Percentiles rank a stretch among this genome's conserved stretches.
Evolutionary conservation across 2,329 filamentous ascomycete genomes (phyloP).

Genomic region (Fusarium sp.): DNA sequence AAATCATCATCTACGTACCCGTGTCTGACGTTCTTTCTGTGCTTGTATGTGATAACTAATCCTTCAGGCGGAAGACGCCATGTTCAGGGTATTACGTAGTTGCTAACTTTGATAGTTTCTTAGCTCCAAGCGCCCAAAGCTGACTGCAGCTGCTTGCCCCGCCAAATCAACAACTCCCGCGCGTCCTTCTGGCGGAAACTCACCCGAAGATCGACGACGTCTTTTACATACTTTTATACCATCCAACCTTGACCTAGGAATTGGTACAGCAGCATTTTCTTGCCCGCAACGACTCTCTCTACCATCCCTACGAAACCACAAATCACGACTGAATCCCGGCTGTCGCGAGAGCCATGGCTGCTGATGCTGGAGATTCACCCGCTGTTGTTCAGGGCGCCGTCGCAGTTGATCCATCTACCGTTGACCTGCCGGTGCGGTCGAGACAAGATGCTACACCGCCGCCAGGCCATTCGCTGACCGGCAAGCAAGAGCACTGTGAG

Average conservation of each 20-base stretch:
- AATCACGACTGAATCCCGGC: constrained; percentile 14
- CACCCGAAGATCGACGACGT: constrained; percentile 16
- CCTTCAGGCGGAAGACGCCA: background rate
- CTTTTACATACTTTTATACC: constrained; percentile 7
- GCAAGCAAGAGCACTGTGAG: constrained; percentile 97
- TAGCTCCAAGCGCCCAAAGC: constrained; percentile 15
- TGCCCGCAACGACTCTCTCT: constrained; percentile 1
- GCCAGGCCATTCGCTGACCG: constrained; percentile 71
- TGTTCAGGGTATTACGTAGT: constrained; percentile 28
- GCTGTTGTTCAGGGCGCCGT: constrained; percentile 34
- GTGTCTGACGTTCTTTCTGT: background rate
- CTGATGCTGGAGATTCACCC: constrained; percentile 40
- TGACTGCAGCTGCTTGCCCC: constrained; percentile 38
- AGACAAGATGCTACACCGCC: constrained; percentile 48
- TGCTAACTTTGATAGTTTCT: constrained; percentile 9
- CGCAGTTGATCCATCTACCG: constrained; percentile 21
- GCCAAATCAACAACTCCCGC: constrained; percentile 29
- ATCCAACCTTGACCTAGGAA: constrained; percentile 11
- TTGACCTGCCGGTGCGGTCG: constrained; percentile 46
- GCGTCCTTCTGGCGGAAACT: constrained; percentile 18
- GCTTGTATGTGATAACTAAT: constrained; percentile 21
- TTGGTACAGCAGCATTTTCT: constrained; percentile 11
- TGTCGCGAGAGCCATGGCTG: constrained; percentile 42
- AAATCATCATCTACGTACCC: constrained; percentile 1
- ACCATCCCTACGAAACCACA: background rate